Percentiles rank a stretch among this genome's conserved stretches.
phyloP scores from a whole-genome alignment of 2,329 filamentous ascomycete genomes.

The Leptodontidium sp. region DNA sequence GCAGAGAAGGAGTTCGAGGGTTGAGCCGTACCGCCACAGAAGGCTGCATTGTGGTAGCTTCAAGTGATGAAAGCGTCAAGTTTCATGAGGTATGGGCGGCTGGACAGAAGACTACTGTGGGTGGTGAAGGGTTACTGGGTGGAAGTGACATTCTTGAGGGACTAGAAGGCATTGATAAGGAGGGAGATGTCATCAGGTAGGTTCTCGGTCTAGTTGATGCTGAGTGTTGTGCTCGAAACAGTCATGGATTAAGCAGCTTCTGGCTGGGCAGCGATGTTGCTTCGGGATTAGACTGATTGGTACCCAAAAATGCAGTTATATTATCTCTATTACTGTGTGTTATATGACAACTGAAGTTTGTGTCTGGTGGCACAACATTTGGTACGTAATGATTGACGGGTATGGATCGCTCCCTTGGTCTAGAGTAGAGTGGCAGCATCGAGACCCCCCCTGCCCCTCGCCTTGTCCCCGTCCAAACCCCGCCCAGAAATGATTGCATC shows the following conservation, averaged over 20 bases:
- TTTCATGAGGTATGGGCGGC: slow-evolving; percentile 96
- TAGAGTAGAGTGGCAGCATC: too few species aligned
- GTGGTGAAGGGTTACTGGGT: slow-evolving; percentile 70
- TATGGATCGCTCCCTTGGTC: too few species aligned
- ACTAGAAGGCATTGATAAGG: slow-evolving; percentile 80
- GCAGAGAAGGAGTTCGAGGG: slow-evolving; percentile 59
- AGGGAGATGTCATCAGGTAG: slow-evolving; percentile 67
- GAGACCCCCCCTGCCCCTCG: too few species aligned
- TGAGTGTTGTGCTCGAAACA: background rate
- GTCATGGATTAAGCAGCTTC: background rate
- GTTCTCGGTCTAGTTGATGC: background rate
- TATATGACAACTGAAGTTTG: too few species aligned
- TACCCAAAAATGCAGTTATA: background rate
- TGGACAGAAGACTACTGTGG: slow-evolving; percentile 60
- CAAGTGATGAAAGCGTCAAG: slow-evolving; percentile 90
- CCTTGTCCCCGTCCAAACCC: too few species aligned
- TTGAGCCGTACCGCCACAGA: slow-evolving; percentile 68
- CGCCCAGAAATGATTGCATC: too few species aligned
- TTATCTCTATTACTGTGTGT: background rate
- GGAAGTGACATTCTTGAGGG: slow-evolving; percentile 88
- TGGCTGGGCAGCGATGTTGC: background rate
- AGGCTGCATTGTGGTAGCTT: slow-evolving; percentile 89
- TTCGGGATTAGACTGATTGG: slow-evolving; percentile 5
- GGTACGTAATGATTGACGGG: too few species aligned
- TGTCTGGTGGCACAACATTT: too few species aligned